Evolutionary conservation across 2,329 filamentous ascomycete species (phyloP), one percentile per base, ranked within the genome.

Genomic region (Clonostachys solani): DNA sequence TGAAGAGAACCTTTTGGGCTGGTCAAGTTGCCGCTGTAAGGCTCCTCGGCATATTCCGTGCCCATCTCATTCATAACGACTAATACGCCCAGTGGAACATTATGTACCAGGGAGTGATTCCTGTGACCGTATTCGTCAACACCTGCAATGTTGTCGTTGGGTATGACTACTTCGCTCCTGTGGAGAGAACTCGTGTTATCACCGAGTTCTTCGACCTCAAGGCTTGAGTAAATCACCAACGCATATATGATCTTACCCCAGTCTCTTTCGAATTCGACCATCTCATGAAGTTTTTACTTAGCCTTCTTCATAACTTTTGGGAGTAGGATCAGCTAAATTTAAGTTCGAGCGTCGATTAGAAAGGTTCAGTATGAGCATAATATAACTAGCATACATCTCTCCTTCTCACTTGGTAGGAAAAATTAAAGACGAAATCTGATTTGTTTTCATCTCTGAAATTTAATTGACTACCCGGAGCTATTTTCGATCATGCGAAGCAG

Each of bases 41-140:
- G 48, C 7, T 16, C 19, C n/a, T 33, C 36, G 9, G 17, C n/a
- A 41, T 29, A 29, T 29, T 10, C 9, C 23, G 2, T 10, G 8
- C 23, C 33, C 12, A 17, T 17, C 15, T 38, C 19, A 13, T 12
- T 23, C 9, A n/a, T 13, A 0, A 2, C 3, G 7, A 2, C 6
- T 23, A 1, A 4, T 6, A 7, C 1, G 5, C 7, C 6, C 5
- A 67, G 64, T 69, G 65, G 65, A 60, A 58, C 7, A 58, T 69
- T 6, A 59, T 69, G 57, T 69, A 67, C 40, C 59, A 60, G 33
- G 59, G 55, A 1, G 52, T 47, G 3, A 58, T 70, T 13, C 65
- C 67, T 0, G 64, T 68, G 0, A 68, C 64, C 0, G 57, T 67
- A 0, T 68, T 59, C 16, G 61, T 69, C 1, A 56, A 62, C 33